Base-by-base conservation (phyloP, 768 basidiomycete genomes). In the Boletus speciosus region DNA sequence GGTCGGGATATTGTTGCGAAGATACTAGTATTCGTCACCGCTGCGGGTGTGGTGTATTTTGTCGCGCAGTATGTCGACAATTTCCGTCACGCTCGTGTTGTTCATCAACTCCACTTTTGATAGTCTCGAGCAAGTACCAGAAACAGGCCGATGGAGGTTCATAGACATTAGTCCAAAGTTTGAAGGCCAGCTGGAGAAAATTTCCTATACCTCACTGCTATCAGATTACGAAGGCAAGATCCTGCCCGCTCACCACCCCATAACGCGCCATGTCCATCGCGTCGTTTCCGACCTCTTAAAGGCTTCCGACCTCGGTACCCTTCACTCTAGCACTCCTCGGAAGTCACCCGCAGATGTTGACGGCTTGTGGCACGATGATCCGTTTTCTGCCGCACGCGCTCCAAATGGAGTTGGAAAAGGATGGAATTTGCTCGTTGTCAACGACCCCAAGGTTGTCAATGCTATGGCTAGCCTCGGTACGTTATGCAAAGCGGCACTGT, bases 91-190 rank as follows among this genome's bases (percentile, higher is more conserved):
- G 16, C 40, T 15, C 39, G 21, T 36, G 34, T 23, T 27, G 21
- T 34, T 50, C n/a, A 63, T 39, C 16, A 47, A n/a, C 7, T 0
- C 11, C 15, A 3, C 35, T 46, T 19, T 37, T 39, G 5, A 32
- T 44, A 94, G 92, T 63, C 76, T 95, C 27, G 94, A 98, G 66
- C 78, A 81, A 64, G 89, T 93, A 0, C 84, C 88, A 3, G 87
- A 94, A 66, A 95, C 92, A 0, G 92, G 93, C 0, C 74, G 95
- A 52, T 87, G 86, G 81, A 73, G 95, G 21, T 97, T 95, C 67
- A 96, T 98, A 82, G 87, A 90, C 64, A 78, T 86, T 4, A 78
- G 78, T 39, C 78, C 78, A 0, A 74, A 75, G 48, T 71, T 69
- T 27, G 90, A 94, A 71, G 74, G 78, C 8, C 65, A 73, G 78